Conservation (phyloP, 139 green algal species). For the Astrephomene gubernaculifera region DNA sequence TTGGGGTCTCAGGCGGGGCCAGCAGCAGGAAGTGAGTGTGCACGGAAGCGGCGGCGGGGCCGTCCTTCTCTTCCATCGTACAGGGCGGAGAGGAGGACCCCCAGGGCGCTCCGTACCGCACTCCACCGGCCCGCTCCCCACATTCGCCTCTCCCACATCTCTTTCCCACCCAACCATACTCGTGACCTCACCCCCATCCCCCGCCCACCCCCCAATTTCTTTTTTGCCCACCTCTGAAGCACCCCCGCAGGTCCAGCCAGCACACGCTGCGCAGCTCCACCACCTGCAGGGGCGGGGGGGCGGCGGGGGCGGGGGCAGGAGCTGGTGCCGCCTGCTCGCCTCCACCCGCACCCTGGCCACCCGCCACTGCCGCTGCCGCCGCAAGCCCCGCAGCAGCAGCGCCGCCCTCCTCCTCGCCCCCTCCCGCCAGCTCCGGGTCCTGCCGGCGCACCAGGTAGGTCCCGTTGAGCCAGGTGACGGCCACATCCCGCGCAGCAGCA, state of each 20-base stretch:
- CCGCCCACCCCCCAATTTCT: background rate
- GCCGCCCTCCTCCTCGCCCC: background rate
- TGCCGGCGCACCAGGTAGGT: background rate
- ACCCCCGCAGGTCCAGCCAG: constrained; percentile 20
- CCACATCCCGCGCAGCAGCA: background rate
- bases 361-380: too few relatives aligned
- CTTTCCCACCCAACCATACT: background rate
- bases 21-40: background rate
- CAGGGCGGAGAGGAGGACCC: background rate
- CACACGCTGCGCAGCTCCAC: constrained; percentile 18
- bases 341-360: background rate
- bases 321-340: background rate
- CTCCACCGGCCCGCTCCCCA: background rate
- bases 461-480: constrained; percentile 34
- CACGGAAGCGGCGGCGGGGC: background rate
- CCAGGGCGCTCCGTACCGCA: background rate
- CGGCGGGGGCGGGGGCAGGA: too few relatives aligned
- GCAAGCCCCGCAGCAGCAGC: background rate
- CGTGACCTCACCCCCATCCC: background rate
- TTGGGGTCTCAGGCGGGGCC: background rate
- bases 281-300: background rate
- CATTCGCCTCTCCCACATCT: background rate
- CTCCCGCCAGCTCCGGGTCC: background rate
- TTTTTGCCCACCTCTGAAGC: background rate
- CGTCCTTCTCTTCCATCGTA: background rate